phyloP scores from a whole-genome alignment of 2,329 filamentous ascomycete species.

The Fusarium verticillioides region DNA sequence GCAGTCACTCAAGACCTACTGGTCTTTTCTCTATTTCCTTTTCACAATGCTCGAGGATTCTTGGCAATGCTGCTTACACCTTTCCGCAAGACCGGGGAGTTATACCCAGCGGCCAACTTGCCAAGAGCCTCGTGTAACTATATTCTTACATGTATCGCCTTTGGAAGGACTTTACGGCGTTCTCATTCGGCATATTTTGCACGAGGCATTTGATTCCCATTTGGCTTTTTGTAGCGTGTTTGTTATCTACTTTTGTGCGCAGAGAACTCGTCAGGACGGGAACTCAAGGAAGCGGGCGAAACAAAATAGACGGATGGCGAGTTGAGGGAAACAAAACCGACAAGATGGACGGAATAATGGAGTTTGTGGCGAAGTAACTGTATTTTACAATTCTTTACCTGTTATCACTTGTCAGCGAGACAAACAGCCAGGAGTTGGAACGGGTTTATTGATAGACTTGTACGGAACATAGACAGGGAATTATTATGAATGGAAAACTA shows the following conservation, averaged over 20 bases:
- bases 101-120: conserved; percentile 18
- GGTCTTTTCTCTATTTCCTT: background rate
- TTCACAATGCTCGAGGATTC: conserved; percentile 9
- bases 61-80: conserved; percentile 16
- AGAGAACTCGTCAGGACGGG: conserved; percentile 28
- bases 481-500: conserved; percentile 5
- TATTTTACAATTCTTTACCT: conserved; percentile 27
- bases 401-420: conserved; percentile 5
- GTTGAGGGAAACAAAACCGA: conserved; percentile 16
- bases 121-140: conserved; percentile 24
- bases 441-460: conserved; percentile 29
- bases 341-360: conserved; percentile 22
- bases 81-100: conserved; percentile 13
- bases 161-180: conserved; percentile 22
- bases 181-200: conserved; percentile 26
- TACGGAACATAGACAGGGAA: conserved; percentile 30
- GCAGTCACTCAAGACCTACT: conserved; percentile 1
- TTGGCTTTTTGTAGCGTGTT: conserved; percentile 27
- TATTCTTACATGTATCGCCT: conserved; percentile 30
- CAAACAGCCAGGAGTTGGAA: background rate
- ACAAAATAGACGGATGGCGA: conserved; percentile 35
- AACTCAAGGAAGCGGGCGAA: conserved; percentile 11
- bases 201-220: conserved; percentile 15
- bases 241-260: conserved; percentile 13
- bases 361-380: conserved; percentile 17